These are phyloP conservation scores for Alnus glutinosa DNA, from an alignment of 306 rosid genomes.

Conservation along the genomic window DNA sequence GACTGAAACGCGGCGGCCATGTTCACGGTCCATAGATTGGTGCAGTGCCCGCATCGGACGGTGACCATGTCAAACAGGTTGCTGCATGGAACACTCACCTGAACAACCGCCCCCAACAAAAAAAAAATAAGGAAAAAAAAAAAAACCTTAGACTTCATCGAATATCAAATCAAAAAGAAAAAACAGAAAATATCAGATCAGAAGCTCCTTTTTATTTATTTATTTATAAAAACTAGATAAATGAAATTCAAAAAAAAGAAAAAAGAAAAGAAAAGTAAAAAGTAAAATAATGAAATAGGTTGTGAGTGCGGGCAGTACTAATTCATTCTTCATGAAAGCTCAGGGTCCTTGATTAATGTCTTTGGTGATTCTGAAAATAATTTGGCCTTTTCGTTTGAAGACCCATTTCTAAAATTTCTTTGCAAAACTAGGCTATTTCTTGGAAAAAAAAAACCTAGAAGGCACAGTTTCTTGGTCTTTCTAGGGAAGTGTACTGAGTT, in stretches of 20 bases:
- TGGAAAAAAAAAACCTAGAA: constrained; percentile 11
- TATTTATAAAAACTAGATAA: no score
- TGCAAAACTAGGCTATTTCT: constrained; percentile 1
- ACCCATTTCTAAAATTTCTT: not conserved
- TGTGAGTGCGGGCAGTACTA: no score
- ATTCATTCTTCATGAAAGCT: no score
- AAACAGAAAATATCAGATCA: not conserved
- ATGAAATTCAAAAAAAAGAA: not conserved
- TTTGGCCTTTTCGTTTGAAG: not conserved
- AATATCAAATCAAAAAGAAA: not conserved
- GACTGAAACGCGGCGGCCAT: constrained; percentile 99
- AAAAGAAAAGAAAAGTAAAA: no score
- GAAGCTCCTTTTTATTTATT: not conserved
- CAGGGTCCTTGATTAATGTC: no score
- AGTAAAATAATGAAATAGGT: not conserved
- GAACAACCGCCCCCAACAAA: constrained; percentile 7
- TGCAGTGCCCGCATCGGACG: constrained; percentile 99
- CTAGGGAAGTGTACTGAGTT: constrained; percentile 2
- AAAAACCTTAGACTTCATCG: not conserved
- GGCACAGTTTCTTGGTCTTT: not conserved
- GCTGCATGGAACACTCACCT: constrained; percentile 99
- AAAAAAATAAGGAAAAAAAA: not conserved
- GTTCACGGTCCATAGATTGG: constrained; percentile 98
- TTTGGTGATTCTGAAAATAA: not conserved
- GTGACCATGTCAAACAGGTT: constrained; percentile 90